phyloP scores from a whole-genome alignment of 192 early-diverging fungal species.

The Linnemannia elongata region DNA sequence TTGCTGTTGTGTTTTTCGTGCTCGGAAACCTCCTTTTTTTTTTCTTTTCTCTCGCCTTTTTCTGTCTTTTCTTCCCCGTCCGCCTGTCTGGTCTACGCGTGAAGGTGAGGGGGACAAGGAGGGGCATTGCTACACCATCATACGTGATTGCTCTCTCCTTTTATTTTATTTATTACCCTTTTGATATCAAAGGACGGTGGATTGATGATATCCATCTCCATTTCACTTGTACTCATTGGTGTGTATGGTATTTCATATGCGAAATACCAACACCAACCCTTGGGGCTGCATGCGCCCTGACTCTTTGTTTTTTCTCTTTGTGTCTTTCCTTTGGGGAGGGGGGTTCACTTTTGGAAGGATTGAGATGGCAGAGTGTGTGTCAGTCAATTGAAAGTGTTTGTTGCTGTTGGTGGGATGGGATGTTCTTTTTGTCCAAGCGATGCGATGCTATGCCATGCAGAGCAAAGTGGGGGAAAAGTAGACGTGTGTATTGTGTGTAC shows the following conservation, averaged over 20 bases:
- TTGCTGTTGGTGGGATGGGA: not conserved
- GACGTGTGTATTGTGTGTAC: not conserved
- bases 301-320: not conserved
- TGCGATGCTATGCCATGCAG: not conserved
- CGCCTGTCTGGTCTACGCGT: not conserved
- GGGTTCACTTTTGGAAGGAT: not conserved
- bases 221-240: not conserved
- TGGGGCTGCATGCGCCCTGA: not conserved
- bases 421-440: not conserved
- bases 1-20: not conserved
- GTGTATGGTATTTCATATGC: constrained; percentile 1
- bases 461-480: not conserved
- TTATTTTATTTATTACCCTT: not conserved
- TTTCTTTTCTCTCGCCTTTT: not conserved
- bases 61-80: not conserved
- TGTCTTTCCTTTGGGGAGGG: too few species aligned
- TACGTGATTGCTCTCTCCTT: not conserved
- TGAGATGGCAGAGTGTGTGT: not conserved
- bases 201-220: not conserved
- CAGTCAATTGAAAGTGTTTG: not conserved
- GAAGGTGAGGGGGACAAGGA: not conserved
- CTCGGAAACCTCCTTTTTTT: not conserved
- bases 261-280: not conserved
- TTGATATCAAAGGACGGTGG: not conserved
- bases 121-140: not conserved